Conservation (phyloP, 306 rosid species). For the Nissolia schottii region DNA sequence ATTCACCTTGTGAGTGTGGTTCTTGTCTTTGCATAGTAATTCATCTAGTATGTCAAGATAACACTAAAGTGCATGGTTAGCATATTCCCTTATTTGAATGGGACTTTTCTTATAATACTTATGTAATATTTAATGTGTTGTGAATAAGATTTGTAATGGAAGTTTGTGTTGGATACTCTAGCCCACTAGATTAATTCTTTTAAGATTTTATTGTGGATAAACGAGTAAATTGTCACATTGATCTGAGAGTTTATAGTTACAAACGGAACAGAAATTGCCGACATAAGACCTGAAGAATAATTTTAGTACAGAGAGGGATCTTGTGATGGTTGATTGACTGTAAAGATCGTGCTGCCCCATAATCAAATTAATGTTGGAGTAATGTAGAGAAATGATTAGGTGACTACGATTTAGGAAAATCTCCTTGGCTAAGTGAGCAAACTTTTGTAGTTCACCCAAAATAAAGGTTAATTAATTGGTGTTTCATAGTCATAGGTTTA, state of each 20-base stretch:
- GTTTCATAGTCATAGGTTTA: neutral
- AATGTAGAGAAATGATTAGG: neutral
- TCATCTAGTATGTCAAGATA: neutral
- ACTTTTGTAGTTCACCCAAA: neutral
- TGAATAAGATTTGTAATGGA: neutral
- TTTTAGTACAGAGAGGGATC: neutral
- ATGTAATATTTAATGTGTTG: neutral
- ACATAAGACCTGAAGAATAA: neutral
- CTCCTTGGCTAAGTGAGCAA: neutral
- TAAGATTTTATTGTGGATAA: neutral
- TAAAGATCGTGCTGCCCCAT: neutral
- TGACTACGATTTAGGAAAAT: neutral
- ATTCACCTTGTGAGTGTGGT: neutral
- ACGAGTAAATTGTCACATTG: neutral
- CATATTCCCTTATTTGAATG: neutral
- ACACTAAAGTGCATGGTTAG: conserved; percentile 12
- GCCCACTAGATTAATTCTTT: neutral
- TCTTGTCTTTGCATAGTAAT: neutral
- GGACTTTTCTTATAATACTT: too few relatives aligned
- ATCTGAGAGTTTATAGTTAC: neutral
- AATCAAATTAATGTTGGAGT: neutral
- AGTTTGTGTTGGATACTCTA: conserved; percentile 1
- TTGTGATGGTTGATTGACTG: neutral
- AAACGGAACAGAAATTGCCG: neutral
- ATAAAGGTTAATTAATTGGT: neutral